Percentiles rank a stretch among this genome's conserved stretches.
phyloP scores from a whole-genome alignment of 768 basidiomycete genomes.

The Suillus hirtellus region DNA sequence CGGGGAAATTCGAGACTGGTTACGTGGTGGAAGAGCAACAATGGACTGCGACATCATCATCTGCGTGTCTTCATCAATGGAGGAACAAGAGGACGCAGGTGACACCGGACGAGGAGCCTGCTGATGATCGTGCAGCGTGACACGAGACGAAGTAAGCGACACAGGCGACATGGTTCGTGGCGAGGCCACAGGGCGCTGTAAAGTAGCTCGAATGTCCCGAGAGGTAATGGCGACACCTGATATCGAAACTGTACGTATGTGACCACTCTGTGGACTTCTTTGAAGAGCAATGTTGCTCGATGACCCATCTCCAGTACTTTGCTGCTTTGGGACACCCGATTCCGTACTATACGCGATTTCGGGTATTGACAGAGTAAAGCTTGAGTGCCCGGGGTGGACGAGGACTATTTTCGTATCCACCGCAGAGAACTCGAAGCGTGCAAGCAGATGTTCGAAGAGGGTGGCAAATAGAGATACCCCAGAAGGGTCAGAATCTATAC shows the following conservation, averaged over 20 bases:
- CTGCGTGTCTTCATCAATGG: constrained; percentile 65
- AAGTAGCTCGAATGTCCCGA: constrained; percentile 39
- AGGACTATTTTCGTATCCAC: constrained; percentile 67
- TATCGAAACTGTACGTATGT: constrained; percentile 52
- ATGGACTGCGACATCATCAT: constrained; percentile 77
- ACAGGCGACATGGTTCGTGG: constrained; percentile 29
- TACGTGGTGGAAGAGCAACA: constrained; percentile 53
- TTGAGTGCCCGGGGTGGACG: constrained; percentile 62
- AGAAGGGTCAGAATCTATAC: constrained; percentile 57
- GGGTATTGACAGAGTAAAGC: constrained; percentile 58
- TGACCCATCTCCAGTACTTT: constrained; percentile 28
- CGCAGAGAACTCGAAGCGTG: constrained; percentile 78
- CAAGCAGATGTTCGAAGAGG: constrained; percentile 75
- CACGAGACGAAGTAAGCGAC: constrained; percentile 22
- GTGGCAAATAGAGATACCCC: constrained; percentile 82
- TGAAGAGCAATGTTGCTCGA: constrained; percentile 12
- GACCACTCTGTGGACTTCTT: constrained; percentile 23
- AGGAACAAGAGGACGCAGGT: constrained; percentile 49
- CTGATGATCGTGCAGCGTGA: constrained; percentile 12
- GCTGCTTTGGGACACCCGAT: constrained; percentile 9
- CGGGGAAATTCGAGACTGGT: constrained; percentile 36
- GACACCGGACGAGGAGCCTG: constrained; percentile 30
- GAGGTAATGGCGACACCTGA: constrained; percentile 57
- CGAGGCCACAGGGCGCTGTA: constrained; percentile 20
- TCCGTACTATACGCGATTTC: constrained; percentile 61